Percentiles rank a stretch among this genome's conserved stretches.
These are phyloP conservation scores for Isatis lusitanica DNA, from an alignment of 441 rosid species.

Conservation along the genomic window DNA sequence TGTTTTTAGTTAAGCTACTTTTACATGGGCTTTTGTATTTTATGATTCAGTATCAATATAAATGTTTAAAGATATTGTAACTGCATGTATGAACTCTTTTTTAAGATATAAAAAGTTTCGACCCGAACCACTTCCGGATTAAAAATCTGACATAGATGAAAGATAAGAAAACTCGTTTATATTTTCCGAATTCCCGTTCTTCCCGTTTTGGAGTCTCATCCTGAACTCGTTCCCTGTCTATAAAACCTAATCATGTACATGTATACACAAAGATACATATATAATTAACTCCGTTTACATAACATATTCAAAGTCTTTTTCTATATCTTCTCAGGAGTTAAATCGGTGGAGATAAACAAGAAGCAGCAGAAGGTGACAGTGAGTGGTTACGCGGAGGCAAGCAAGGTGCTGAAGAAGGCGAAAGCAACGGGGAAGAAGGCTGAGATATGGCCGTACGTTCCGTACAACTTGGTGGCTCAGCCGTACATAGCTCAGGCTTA, in stretches of 20 bases:
- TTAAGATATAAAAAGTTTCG: too few relatives aligned
- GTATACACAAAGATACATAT: neutral
- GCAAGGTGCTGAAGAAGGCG: conserved; percentile 81
- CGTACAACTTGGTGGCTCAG: conserved; percentile 84
- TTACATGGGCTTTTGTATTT: neutral
- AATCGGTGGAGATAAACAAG: conserved; percentile 78
- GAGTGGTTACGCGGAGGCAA: conserved; percentile 70
- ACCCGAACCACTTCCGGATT: too few relatives aligned
- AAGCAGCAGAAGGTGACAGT: conserved; percentile 91
- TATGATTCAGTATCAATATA: neutral
- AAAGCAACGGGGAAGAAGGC: conserved; percentile 84
- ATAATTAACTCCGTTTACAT: neutral
- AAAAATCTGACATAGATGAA: too few relatives aligned
- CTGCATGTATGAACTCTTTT: too few relatives aligned
- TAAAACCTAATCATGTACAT: neutral
- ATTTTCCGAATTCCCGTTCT: neutral
- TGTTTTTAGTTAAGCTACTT: neutral
- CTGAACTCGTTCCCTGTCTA: neutral
- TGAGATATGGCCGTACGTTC: conserved; percentile 95
- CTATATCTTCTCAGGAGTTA: conserved; percentile 56
- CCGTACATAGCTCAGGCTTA: conserved; percentile 71
- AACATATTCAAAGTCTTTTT: neutral
- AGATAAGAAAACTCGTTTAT: too few relatives aligned
- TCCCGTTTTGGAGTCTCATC: neutral
- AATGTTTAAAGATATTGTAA: too few relatives aligned